Evolutionary conservation across 2,329 filamentous ascomycete genomes (phyloP), one percentile per base, ranked within the genome.

Genomic region (Bipolaris cookei): DNA sequence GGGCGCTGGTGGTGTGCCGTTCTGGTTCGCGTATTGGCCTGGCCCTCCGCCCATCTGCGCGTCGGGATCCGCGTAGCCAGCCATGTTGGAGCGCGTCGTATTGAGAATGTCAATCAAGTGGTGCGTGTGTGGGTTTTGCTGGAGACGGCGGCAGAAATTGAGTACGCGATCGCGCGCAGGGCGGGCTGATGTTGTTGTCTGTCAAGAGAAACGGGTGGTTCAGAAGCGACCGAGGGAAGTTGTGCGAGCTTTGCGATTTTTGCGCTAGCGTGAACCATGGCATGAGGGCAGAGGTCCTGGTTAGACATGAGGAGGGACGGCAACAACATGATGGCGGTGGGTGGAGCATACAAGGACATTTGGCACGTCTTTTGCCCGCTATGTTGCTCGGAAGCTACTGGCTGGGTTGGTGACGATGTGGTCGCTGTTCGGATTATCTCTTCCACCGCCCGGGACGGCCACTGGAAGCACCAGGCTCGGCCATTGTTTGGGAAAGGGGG

Each of bases 1-100:
- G 48, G 75, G 73, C 39, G 67, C 57, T 8, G 73, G 74, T 21
- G 73, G 64, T 51, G 71, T 68, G 55, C 69, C 73, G 56, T 75
- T 75, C 56, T 76, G 75, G 37, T 70, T 70, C 25, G 64, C 69
- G 59, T 76, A 76, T 49, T 75, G 69, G 47, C 69, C 70, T 23
- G 71, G 62, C 39, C 63, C 65, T 56, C 67, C 72, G 48, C 70
- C 67, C 63, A 74, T 69, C 43, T 75, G 71, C 61, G 68, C 64
- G 56, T 74, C 70, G 39, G 73, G 65, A 35, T 76, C 73, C 51
- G 66, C 65, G 56, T 77, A 77, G 51, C 51, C 65, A 38, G 74
- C 64, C 74, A 75, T 76, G 6, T 35, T 53, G 47, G 37, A 45
- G 32, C 46, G 63, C 46, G 62, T 63, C 61, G 66, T 63, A 39